Evolutionary conservation across 2,329 filamentous ascomycete genomes (phyloP), one percentile per base, ranked within the genome.

Genomic region (Pleomassaria siparia): DNA sequence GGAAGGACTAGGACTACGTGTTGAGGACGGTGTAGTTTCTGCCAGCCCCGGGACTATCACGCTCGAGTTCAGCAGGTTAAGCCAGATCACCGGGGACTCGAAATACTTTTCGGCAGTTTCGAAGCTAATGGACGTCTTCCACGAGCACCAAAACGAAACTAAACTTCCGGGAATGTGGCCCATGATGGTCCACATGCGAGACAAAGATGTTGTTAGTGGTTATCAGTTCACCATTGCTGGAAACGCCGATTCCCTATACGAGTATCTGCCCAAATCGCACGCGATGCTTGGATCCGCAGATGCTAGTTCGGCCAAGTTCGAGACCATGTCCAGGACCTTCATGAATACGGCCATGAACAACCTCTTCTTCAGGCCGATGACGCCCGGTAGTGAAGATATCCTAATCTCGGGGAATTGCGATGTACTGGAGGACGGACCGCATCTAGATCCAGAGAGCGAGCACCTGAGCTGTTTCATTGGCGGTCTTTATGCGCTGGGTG

Each of bases 41-140:
- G 63, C 60, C 5, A 56, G 54, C 21, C 59, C 59, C 8, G 91
- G 87, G 2, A 89, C 88, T 10, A 75, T 96, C 53, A 86, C 86
- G 8, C 79, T 96, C 76, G 91, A 96, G 67, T 96, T 96, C 68
- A 96, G 90, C 1, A 83, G 90, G 13, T 78, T 96, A 36, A 88
- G 91, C 8, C 91, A 96, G 70, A 76, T 96, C 53, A 96, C 91
- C 0, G 83, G 84, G 47, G 78, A 92, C 50, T 72, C 86, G 57
- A 91, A 86, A 66, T 96, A 95, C 72, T 96, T 95, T 64, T 91
- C 96, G 72, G 91, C 90, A 13, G 79, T 96, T 51, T 88, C 89
- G 40, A 85, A 91, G 50, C 88, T 96, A 60, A 95, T 89, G 15
- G 78, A 95, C 63, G 86, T 85, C 7, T 78, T 96, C 21, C 82